A percentile compares a stretch with the other conserved stretches of the same genome.
Conservation (phyloP, 768 basidiomycete genomes). For the Hygrophoropsis aurantiaca region DNA sequence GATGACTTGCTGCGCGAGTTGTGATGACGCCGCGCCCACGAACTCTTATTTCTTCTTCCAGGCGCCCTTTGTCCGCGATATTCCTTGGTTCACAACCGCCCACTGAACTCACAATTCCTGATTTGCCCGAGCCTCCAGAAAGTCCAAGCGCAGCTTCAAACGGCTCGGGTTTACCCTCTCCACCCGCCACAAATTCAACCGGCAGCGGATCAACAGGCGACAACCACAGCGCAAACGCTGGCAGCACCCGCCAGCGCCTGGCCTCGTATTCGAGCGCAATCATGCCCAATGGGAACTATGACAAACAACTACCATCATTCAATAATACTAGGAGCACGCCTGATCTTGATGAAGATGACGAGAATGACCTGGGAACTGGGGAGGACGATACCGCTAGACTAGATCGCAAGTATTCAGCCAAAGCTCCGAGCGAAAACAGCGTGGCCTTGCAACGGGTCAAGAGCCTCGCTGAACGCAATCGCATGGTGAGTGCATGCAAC, state of each 20-base stretch:
- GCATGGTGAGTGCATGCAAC: conserved; percentile 52
- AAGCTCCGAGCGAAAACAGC: conserved; percentile 51
- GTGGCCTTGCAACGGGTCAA: conserved; percentile 66
- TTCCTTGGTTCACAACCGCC: conserved; percentile 49
- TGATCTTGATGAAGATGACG: conserved; percentile 50
- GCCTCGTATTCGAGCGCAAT: conserved; percentile 28
- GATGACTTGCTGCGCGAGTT: conserved; percentile 23
- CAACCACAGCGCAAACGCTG: conserved; percentile 42
- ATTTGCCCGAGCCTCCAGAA: conserved; percentile 67
- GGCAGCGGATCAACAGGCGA: conserved; percentile 77
- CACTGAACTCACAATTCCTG: conserved; percentile 52
- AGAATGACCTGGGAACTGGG: conserved; percentile 49
- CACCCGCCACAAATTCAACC: conserved; percentile 83
- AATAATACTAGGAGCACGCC: conserved; percentile 29
- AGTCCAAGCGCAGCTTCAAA: conserved; percentile 53
- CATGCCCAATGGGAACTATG: conserved; percentile 42
- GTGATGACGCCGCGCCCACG: conserved; percentile 52
- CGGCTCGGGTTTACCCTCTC: conserved; percentile 74
- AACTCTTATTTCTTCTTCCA: conserved; percentile 36
- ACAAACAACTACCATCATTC: conserved; percentile 28
- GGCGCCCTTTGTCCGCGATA: conserved; percentile 62
- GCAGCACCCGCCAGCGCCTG: conserved; percentile 38
- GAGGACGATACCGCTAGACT: conserved; percentile 67
- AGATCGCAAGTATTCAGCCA: conserved; percentile 34
- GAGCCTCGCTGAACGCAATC: conserved; percentile 70